Percentiles rank a stretch among this genome's conserved stretches.
Evolutionary conservation across 2,329 filamentous ascomycete species (phyloP).

Genomic region (Hypoxylon sp.): DNA sequence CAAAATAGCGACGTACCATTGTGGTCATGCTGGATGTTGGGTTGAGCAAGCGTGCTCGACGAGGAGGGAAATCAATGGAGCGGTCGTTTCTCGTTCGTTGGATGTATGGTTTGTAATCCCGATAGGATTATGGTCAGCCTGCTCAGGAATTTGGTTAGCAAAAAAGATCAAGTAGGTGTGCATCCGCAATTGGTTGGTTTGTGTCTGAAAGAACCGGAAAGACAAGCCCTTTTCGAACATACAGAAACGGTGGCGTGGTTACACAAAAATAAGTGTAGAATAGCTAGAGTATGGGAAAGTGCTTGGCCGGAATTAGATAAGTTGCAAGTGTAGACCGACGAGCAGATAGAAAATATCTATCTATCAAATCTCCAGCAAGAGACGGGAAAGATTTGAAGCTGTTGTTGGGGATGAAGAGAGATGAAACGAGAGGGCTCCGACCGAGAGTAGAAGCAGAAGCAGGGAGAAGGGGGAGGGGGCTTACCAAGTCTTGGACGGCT

Average conservation of each 20-base stretch:
- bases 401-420: slow-evolving; percentile 17
- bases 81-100: slow-evolving; percentile 1
- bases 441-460: slow-evolving; percentile 32
- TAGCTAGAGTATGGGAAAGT: neutral
- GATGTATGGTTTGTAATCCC: slow-evolving; percentile 16
- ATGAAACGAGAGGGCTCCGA: slow-evolving; percentile 26
- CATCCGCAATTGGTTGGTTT: neutral
- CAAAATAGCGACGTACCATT: slow-evolving; percentile 52
- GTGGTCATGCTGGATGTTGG: slow-evolving; percentile 53
- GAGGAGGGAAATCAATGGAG: slow-evolving; percentile 4
- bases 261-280: neutral
- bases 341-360: neutral
- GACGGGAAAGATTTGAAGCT: slow-evolving; percentile 15
- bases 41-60: slow-evolving; percentile 42
- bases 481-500: slow-evolving; percentile 37
- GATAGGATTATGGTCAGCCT: slow-evolving; percentile 20
- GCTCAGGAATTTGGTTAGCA: slow-evolving; percentile 18
- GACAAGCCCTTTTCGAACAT: neutral
- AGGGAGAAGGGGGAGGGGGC: slow-evolving; percentile 27
- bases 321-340: neutral
- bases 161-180: neutral
- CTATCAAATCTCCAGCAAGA: neutral
- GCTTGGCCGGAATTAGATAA: neutral
- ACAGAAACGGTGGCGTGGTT: slow-evolving; percentile 6
- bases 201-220: neutral